A percentile compares a stretch with the other conserved stretches of the same genome.
Evolutionary conservation across 108 stramenopile species (phyloP).

Genomic region (Nitzschia palea): DNA sequence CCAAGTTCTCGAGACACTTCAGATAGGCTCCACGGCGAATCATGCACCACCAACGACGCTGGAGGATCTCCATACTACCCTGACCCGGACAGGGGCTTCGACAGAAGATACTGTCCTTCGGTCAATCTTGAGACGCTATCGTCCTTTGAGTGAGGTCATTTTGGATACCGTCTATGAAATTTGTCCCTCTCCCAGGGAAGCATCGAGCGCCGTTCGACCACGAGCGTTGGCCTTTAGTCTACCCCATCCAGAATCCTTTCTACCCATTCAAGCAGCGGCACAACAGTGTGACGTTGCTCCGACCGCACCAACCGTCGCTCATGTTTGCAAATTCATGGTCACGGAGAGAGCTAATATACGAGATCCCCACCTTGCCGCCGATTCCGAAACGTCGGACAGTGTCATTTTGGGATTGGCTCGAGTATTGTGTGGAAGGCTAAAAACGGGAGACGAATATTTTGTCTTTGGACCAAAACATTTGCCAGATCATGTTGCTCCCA

Average conservation of each 20-base stretch:
- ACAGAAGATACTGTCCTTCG: slow-evolving; percentile 70
- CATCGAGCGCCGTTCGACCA: slow-evolving; percentile 50
- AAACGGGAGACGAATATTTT: slow-evolving; percentile 58
- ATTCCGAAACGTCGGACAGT: slow-evolving; percentile 8
- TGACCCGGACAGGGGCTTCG: slow-evolving; percentile 64
- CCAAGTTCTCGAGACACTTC: slow-evolving; percentile 48
- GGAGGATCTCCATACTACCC: slow-evolving; percentile 54
- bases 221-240: slow-evolving; percentile 55
- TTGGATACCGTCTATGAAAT: slow-evolving; percentile 78
- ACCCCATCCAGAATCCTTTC: slow-evolving; percentile 19
- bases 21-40: slow-evolving; percentile 49
- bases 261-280: slow-evolving; percentile 57
- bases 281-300: slow-evolving; percentile 46
- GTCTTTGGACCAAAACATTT: slow-evolving; percentile 78
- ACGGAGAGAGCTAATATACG: slow-evolving; percentile 56
- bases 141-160: slow-evolving; percentile 76
- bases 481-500: not conserved
- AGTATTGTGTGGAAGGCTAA: slow-evolving; percentile 70
- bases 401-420: slow-evolving; percentile 81
- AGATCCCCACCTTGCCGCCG: slow-evolving; percentile 57
- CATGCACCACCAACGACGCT: slow-evolving; percentile 13
- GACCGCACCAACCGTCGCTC: slow-evolving; percentile 64
- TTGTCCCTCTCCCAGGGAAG: slow-evolving; percentile 67
- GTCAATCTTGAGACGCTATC: slow-evolving; percentile 69
- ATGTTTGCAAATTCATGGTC: slow-evolving; percentile 81